These are phyloP conservation scores for Apiospora sp. DNA, from an alignment of 2,329 filamentous ascomycete species.

Conservation along the genomic window DNA sequence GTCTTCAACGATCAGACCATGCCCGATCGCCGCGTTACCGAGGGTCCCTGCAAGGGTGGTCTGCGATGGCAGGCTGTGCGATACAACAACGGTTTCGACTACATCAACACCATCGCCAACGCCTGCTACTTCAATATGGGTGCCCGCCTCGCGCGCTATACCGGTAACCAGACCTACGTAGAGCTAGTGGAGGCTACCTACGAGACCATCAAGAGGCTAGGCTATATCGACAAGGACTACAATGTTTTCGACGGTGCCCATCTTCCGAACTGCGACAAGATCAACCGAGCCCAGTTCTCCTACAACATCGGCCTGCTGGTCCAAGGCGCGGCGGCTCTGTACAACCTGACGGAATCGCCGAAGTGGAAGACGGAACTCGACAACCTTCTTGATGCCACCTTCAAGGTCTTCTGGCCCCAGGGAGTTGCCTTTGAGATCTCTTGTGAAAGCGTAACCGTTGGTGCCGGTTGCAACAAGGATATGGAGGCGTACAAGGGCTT, in stretches of 20 bases:
- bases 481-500: constrained; percentile 79
- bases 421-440: constrained; percentile 70
- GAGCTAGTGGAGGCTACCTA: constrained; percentile 68
- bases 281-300: constrained; percentile 71
- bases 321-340: constrained; percentile 73
- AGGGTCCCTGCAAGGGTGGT: constrained; percentile 70
- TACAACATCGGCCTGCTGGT: constrained; percentile 71
- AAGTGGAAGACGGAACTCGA: constrained; percentile 65
- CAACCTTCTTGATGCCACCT: constrained; percentile 59
- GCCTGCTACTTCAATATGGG: constrained; percentile 71
- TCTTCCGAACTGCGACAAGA: constrained; percentile 65
- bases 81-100: constrained; percentile 78
- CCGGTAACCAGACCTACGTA: constrained; percentile 69
- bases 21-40: constrained; percentile 66
- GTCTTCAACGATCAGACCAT: constrained; percentile 70
- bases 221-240: constrained; percentile 68
- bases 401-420: constrained; percentile 62
- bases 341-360: constrained; percentile 65
- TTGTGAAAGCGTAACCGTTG: constrained; percentile 62
- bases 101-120: constrained; percentile 74
- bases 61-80: constrained; percentile 81
- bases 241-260: constrained; percentile 72
- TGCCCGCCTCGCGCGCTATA: constrained; percentile 76
- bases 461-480: constrained; percentile 69
- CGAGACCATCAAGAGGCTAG: constrained; percentile 64